Percentiles rank a stretch among this genome's conserved stretches.
These are phyloP conservation scores for Trifolium pratense DNA, from an alignment of 306 rosid genomes.

Conservation along the genomic window DNA sequence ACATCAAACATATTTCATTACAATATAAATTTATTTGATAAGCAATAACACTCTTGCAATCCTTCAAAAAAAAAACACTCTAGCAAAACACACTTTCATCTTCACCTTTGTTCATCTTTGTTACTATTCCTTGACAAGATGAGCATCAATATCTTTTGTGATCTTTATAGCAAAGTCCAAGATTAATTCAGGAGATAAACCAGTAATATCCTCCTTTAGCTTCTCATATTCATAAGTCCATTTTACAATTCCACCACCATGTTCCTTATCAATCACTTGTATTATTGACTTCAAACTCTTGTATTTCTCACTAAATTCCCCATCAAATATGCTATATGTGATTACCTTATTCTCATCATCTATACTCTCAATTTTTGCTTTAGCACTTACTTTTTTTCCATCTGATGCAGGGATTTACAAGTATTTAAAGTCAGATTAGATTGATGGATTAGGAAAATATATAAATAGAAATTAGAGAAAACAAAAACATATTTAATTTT, in stretches of 20 bases:
- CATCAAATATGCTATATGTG: constrained; percentile 37
- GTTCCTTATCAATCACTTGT: constrained; percentile 24
- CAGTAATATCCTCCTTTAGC: constrained; percentile 8
- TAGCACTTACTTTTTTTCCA: constrained; percentile 18
- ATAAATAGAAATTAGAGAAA: background rate
- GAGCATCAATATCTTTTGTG: constrained; percentile 40
- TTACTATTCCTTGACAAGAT: constrained; percentile 23
- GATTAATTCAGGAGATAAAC: constrained; percentile 4
- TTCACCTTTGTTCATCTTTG: background rate
- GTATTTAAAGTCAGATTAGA: background rate
- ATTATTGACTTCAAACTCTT: constrained; percentile 27
- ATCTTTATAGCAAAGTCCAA: constrained; percentile 18
- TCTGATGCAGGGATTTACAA: constrained; percentile 15
- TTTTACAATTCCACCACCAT: constrained; percentile 43
- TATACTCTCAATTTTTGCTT: constrained; percentile 30
- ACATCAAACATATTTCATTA: no score
- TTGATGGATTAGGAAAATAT: background rate
- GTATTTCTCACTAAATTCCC: constrained; percentile 23
- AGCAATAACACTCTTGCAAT: no score
- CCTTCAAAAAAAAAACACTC: no score
- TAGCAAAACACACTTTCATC: background rate
- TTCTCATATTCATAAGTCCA: constrained; percentile 44
- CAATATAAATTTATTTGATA: background rate
- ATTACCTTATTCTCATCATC: constrained; percentile 35
- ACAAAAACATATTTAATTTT: background rate